Evolutionary conservation across 371 early-diverging fungal species (phyloP), one percentile per base, ranked within the genome.

Genomic region (Mucor mucedo): DNA sequence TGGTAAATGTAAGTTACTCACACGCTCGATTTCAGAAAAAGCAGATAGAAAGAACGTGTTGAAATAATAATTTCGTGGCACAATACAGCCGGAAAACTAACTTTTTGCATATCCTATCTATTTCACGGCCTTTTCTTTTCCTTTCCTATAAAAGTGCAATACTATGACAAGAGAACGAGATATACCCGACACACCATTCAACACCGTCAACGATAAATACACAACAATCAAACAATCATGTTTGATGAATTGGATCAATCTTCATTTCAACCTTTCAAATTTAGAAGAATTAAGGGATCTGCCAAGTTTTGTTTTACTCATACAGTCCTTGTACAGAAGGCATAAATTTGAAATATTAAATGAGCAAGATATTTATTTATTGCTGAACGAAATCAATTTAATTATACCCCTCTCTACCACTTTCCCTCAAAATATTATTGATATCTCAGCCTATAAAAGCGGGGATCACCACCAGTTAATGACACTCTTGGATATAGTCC

Each of bases 401-500:
- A 47, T 9, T 11, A 47, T 58, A 45, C 58, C 58, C 5, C 38
- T 58, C 29, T 58, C 21, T 27, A 35, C 16, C 11, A 21, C 5
- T 47, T 35, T 58, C 5, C 21, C 58, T 35, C 4, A 30, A 29
- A 44, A 45, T 44, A 45, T 30, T 30, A 45, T 58, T 47, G 58
- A 58, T 38, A 32, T 50, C 14, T 50, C 50, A 39, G 59, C 59
- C 38, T 59, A 49, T 49, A 29, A 29, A 5, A 55, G 57, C 52
- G 63, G 63, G 32, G 58, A 68, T 61, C 58, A 68, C 55, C 55
- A 68, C 39, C 68, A 71, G 49, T 49, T 73, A 33, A 57, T 73
- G 9, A 35, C 61, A 35, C 61, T 77, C 44, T 45, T 77, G 44
- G 66, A 63, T 55, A 72, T 65, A 59, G 66, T 78, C 11, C 66